phyloP scores from a whole-genome alignment of 345 rosid species.

The Hibiscus mutabilis region DNA sequence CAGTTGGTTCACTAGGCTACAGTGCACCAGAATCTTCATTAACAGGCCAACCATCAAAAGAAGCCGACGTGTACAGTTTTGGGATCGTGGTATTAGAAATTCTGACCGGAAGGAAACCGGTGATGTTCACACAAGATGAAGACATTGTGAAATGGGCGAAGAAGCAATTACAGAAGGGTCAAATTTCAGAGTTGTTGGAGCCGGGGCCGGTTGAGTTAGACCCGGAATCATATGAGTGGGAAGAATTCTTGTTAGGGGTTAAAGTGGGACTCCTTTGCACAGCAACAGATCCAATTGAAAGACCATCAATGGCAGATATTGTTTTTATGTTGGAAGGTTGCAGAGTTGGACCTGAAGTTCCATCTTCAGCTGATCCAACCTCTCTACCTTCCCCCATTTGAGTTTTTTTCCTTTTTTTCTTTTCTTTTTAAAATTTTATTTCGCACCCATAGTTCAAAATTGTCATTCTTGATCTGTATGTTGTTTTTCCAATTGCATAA shows the following conservation, averaged over 20 bases:
- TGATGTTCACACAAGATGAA: constrained; percentile 57
- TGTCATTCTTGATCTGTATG: background rate
- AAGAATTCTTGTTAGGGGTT: constrained; percentile 50
- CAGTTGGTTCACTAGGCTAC: constrained; percentile 50
- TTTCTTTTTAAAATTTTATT: background rate
- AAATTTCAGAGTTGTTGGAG: constrained; percentile 47
- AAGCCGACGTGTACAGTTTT: constrained; percentile 52
- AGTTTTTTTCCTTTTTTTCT: background rate
- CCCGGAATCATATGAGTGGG: constrained; percentile 58
- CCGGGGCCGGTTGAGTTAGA: constrained; percentile 59
- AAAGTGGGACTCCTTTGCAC: constrained; percentile 54
- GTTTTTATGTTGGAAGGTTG: constrained; percentile 72
- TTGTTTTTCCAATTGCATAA: constrained; percentile 12
- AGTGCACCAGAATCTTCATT: constrained; percentile 44
- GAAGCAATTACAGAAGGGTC: constrained; percentile 49
- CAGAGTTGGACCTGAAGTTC: constrained; percentile 50
- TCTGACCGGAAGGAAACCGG: constrained; percentile 50
- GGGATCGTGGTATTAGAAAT: constrained; percentile 58
- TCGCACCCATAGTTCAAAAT: background rate
- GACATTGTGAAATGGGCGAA: constrained; percentile 68
- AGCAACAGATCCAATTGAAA: constrained; percentile 42
- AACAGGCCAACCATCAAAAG: constrained; percentile 38
- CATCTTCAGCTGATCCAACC: constrained; percentile 52
- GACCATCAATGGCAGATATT: constrained; percentile 55
- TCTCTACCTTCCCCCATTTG: constrained; percentile 37